Evolutionary conservation across 768 basidiomycete species (phyloP).

Genomic region (Neoboletus magnificus): DNA sequence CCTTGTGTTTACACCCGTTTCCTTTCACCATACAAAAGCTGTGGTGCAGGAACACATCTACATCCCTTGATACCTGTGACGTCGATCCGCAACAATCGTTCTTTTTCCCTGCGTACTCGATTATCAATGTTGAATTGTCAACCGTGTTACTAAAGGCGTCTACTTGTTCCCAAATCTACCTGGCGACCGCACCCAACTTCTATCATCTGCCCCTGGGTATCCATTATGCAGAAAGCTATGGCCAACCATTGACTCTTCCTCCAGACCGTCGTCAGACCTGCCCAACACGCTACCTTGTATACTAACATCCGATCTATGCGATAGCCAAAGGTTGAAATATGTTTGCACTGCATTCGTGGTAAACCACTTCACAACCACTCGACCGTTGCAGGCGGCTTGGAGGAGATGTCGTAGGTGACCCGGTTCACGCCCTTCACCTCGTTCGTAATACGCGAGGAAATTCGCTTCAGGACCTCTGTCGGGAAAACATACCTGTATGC

Average conservation of each 20-base stretch:
- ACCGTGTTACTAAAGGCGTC: not conserved
- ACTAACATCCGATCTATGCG: not conserved
- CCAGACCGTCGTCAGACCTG: not conserved
- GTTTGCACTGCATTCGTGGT: too few species aligned
- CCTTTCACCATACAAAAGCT: too few species aligned
- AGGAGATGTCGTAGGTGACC: slow-evolving; percentile 94
- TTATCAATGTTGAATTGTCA: not conserved
- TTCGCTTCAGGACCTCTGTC: slow-evolving; percentile 78
- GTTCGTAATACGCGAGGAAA: slow-evolving; percentile 96
- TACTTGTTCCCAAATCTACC: not conserved
- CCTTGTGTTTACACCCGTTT: not conserved
- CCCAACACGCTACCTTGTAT: not conserved
- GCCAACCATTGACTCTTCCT: not conserved
- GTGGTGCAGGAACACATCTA: not conserved
- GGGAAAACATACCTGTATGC: slow-evolving; percentile 91
- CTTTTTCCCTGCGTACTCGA: not conserved
- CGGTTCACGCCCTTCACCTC: slow-evolving; percentile 96
- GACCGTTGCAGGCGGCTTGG: slow-evolving; percentile 84
- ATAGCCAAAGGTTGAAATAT: not conserved
- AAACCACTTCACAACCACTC: slow-evolving; percentile 40
- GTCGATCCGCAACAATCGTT: too few species aligned
- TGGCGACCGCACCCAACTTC: not conserved
- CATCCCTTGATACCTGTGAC: not conserved
- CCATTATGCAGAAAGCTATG: not conserved
- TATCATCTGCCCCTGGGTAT: not conserved